A percentile compares a stretch with the other conserved stretches of the same genome.
Conservation (phyloP, 768 basidiomycete species). For the Russula compacta region DNA sequence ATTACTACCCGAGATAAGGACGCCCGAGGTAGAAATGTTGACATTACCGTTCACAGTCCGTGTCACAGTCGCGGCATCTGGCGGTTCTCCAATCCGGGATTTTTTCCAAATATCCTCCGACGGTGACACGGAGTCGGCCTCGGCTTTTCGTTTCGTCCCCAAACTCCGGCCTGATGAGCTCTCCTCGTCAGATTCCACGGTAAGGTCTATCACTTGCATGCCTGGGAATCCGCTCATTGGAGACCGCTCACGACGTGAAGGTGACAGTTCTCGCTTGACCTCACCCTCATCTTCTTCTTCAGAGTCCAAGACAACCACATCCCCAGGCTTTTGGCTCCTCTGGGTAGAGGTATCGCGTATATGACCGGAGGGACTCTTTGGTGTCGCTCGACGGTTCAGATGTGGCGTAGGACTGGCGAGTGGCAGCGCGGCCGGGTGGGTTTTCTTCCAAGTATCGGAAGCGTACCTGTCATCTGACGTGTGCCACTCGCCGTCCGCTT, state of each 20-base stretch:
- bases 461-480: constrained; percentile 80
- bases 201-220: constrained; percentile 70
- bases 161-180: constrained; percentile 29
- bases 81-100: constrained; percentile 30
- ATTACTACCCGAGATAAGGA: constrained; percentile 11
- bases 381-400: neutral
- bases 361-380: neutral
- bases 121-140: constrained; percentile 41
- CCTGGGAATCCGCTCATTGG: constrained; percentile 10
- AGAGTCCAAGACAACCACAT: constrained; percentile 57
- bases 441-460: constrained; percentile 59
- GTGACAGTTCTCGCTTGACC: constrained; percentile 69
- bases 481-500: constrained; percentile 95
- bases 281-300: constrained; percentile 66
- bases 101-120: constrained; percentile 75
- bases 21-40: constrained; percentile 11
- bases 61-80: constrained; percentile 14
- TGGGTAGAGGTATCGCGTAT: neutral
- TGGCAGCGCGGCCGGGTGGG: constrained; percentile 33
- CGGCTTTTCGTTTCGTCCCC: constrained; percentile 54
- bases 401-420: neutral
- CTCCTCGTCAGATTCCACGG: constrained; percentile 73
- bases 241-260: constrained; percentile 35
- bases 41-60: constrained; percentile 15
- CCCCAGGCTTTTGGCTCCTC: constrained; percentile 38